Conservation (phyloP, 2,329 filamentous ascomycete species). For the Exophiala viscosa region DNA sequence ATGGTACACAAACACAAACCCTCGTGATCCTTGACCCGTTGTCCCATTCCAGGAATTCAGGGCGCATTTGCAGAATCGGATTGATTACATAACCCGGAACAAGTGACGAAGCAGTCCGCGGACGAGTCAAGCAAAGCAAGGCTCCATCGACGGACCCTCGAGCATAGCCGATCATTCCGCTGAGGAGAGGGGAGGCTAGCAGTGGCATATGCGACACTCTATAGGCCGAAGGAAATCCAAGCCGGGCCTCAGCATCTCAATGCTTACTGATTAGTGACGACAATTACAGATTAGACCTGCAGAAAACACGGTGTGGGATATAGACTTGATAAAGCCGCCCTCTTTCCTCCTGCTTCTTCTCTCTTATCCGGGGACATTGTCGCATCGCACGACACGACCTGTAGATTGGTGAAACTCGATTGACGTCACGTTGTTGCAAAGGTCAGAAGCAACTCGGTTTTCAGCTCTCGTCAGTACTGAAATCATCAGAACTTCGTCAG, state of each 20-base stretch:
- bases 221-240: background rate
- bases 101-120: conserved; percentile 21
- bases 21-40: background rate
- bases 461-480: background rate
- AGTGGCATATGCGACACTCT: background rate
- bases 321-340: background rate
- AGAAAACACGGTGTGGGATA: background rate
- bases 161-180: conserved; percentile 21
- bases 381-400: background rate
- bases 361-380: background rate
- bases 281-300: background rate
- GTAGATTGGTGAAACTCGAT: conserved; percentile 3
- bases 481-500: background rate
- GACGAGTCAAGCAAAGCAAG: conserved; percentile 1
- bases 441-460: background rate
- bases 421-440: background rate
- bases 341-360: background rate
- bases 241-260: background rate
- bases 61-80: conserved; percentile 6
- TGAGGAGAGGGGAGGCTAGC: background rate
- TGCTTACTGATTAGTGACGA: conserved; percentile 7
- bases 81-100: conserved; percentile 19
- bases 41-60: background rate
- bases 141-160: background rate
- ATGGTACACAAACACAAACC: background rate